Conservation (phyloP, 495 filamentous ascomycete genomes). For the Daldinia decipiens region DNA sequence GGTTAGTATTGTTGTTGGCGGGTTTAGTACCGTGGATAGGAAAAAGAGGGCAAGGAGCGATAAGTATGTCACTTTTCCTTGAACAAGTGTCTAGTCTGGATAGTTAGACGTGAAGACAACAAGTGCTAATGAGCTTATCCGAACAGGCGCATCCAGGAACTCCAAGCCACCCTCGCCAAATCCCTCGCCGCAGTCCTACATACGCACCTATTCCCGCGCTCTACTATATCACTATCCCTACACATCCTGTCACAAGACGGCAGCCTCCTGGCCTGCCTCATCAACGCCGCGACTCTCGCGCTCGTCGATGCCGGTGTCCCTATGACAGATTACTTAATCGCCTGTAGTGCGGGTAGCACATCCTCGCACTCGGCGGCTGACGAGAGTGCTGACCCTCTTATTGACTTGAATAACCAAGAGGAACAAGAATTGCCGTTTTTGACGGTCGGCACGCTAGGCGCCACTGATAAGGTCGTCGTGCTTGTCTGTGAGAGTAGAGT, state of each 20-base stretch:
- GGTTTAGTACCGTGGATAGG: slow-evolving; percentile 87
- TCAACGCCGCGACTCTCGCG: slow-evolving; percentile 93
- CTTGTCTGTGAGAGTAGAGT: slow-evolving; percentile 86
- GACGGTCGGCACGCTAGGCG: slow-evolving; percentile 82
- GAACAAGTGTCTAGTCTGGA: background rate
- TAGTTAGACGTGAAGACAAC: background rate
- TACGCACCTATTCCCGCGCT: slow-evolving; percentile 89
- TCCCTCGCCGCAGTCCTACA: slow-evolving; percentile 79
- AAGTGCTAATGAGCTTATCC: background rate
- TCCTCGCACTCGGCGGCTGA: slow-evolving; percentile 70
- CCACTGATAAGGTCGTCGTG: slow-evolving; percentile 77
- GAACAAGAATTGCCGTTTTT: slow-evolving; percentile 90
- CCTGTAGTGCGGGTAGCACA: slow-evolving; percentile 86
- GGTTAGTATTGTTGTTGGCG: slow-evolving; percentile 87
- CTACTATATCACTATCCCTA: slow-evolving; percentile 80
- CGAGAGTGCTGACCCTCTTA: slow-evolving; percentile 79
- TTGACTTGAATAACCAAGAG: slow-evolving; percentile 87
- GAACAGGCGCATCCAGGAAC: slow-evolving; percentile 78
- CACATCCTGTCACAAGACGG: slow-evolving; percentile 93
- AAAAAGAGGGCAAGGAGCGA: slow-evolving; percentile 77
- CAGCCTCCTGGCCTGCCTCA: slow-evolving; percentile 83
- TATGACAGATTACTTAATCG: slow-evolving; percentile 89
- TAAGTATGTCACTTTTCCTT: slow-evolving; percentile 65
- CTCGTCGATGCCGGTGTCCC: slow-evolving; percentile 95
- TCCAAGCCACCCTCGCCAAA: slow-evolving; percentile 77